Evolutionary conservation across 345 rosid species (phyloP).

Genomic region (Dovyalis caffra): DNA sequence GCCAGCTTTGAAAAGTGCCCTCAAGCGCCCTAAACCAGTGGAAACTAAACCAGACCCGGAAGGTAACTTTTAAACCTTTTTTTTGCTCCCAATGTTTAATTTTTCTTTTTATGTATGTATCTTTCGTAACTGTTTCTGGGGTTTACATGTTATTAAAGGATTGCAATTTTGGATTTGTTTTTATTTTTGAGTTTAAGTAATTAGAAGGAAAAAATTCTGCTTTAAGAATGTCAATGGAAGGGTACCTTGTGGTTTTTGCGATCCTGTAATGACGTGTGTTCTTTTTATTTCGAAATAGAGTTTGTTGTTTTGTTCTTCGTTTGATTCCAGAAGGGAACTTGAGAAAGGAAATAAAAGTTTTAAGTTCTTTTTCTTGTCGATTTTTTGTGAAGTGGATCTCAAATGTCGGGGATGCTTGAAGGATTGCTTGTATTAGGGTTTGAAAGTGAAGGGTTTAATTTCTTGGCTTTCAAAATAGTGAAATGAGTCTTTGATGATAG

Average conservation of each 20-base stretch:
- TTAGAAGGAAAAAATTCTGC: too few relatives aligned
- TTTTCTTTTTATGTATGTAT: neutral
- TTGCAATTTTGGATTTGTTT: neutral
- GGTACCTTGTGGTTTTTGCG: too few relatives aligned
- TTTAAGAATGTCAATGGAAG: too few relatives aligned
- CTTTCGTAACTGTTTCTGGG: neutral
- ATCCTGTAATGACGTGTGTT: too few relatives aligned
- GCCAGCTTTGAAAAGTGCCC: slow-evolving; percentile 74
- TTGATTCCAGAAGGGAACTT: too few relatives aligned
- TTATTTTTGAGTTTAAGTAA: neutral
- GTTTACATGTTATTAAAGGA: neutral
- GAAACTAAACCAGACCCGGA: slow-evolving; percentile 7
- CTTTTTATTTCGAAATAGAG: too few relatives aligned
- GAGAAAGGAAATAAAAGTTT: too few relatives aligned
- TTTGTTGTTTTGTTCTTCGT: too few relatives aligned
- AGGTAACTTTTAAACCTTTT: neutral
- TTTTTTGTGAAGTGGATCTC: neutral
- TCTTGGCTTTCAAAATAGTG: neutral
- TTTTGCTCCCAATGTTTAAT: neutral
- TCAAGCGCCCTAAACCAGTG: slow-evolving; percentile 64
- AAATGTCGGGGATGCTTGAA: neutral
- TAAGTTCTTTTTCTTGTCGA: neutral
- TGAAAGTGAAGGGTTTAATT: neutral
- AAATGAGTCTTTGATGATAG: too few relatives aligned
- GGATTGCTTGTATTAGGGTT: slow-evolving; percentile 2